A percentile compares a stretch with the other conserved stretches of the same genome.
Evolutionary conservation across 148 eudicot species (phyloP).

Genomic region (Rheum nobile): DNA sequence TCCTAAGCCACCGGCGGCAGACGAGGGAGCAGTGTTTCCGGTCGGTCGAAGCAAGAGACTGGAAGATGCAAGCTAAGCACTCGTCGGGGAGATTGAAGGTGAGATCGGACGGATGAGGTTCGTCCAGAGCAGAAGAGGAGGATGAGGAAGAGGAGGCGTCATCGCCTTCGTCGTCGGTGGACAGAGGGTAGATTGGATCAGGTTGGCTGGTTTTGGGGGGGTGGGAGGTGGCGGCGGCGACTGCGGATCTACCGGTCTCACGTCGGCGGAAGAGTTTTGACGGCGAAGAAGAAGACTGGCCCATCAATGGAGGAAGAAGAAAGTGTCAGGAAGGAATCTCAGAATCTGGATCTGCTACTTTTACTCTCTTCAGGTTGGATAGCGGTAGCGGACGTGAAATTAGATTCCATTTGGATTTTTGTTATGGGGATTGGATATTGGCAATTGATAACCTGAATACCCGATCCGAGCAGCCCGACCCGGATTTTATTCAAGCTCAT

Average conservation of each 20-base stretch:
- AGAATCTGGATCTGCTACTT: background rate
- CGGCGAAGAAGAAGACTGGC: background rate
- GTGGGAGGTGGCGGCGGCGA: background rate
- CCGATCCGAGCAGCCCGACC: background rate
- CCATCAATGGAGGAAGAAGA: background rate
- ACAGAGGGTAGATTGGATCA: background rate
- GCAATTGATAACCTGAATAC: background rate
- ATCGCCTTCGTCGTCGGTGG: background rate
- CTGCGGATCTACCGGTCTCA: background rate
- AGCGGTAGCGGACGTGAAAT: background rate
- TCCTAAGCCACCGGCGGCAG: conserved; percentile 31
- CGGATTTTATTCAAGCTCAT: no score
- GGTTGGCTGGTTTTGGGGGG: background rate
- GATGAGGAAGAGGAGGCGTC: background rate
- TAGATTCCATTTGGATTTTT: background rate
- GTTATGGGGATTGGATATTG: background rate
- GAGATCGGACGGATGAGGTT: background rate
- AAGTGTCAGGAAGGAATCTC: background rate
- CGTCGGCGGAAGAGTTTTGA: background rate
- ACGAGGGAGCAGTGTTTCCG: conserved; percentile 34
- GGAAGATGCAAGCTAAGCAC: conserved; percentile 29
- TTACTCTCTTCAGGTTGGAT: background rate
- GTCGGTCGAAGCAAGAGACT: conserved; percentile 27
- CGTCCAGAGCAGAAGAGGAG: background rate
- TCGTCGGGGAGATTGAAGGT: conserved; percentile 26